Percentiles rank a stretch among this genome's conserved stretches.
Conservation (phyloP, 2,329 filamentous ascomycete genomes). For the Hansfordia pulvinata region DNA sequence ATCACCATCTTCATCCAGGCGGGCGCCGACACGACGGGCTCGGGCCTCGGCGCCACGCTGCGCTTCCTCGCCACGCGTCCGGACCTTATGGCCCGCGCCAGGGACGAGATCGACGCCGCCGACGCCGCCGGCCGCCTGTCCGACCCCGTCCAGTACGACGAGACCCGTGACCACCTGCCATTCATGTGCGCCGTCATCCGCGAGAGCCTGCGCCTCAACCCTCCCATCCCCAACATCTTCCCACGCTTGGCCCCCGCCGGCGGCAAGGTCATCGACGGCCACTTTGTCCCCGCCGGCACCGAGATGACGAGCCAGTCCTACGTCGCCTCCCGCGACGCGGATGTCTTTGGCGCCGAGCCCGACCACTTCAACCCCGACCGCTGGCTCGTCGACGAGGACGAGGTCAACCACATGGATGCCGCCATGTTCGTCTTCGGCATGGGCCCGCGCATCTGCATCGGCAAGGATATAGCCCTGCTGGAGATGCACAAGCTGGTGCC, state of each 20-base stretch:
- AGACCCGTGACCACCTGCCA: conserved; percentile 23
- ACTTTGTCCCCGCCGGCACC: conserved; percentile 39
- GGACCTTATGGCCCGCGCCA: too few species aligned
- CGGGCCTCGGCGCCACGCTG: too few species aligned
- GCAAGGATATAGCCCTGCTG: conserved; percentile 10
- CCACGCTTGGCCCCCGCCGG: conserved; percentile 44
- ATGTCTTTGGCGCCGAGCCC: conserved; percentile 42
- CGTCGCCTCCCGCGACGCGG: conserved; percentile 42
- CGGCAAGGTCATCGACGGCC: conserved; percentile 34
- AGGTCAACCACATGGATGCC: not conserved
- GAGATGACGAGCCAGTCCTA: conserved; percentile 47
- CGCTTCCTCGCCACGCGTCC: too few species aligned
- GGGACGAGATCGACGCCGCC: too few species aligned
- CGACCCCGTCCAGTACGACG: conserved; percentile 12
- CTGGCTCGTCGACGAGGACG: conserved; percentile 20
- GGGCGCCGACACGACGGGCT: conserved; percentile 5
- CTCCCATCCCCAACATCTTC: conserved; percentile 42
- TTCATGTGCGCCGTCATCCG: conserved; percentile 53
- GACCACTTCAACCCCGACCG: conserved; percentile 43
- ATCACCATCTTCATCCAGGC: conserved; percentile 5
- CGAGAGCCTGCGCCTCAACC: conserved; percentile 50
- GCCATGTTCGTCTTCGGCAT: conserved; percentile 4
- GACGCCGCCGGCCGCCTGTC: conserved; percentile 6
- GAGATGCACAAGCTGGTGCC: conserved; percentile 11
- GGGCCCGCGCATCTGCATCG: conserved; percentile 8